Base-by-base conservation (phyloP, 1,139 yeast species). In the Hyphopichia buzzinii region DNA sequence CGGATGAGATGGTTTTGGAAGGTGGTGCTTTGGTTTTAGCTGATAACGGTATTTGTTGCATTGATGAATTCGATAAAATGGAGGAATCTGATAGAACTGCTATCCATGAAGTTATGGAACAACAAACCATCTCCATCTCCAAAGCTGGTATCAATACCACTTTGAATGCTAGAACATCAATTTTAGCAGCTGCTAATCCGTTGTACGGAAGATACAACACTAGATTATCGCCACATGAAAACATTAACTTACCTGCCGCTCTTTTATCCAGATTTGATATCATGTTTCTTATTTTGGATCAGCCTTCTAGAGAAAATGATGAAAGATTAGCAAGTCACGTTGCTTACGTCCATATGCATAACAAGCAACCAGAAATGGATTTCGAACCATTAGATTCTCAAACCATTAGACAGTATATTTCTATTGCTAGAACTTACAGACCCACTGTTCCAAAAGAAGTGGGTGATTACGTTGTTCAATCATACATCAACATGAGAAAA, bases 61-160 rank as follows among this genome's bases (percentile, higher is more conserved):
- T 92, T 57, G 99, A 92, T 77, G 99, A 92, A 68, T 92, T 92
- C 58, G 99, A 92, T 64, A 92, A 92, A 67, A 94, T 94, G 99
- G 97, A 90, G 57, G 99, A 94, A 59, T 67, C 77, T 42, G 98
- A 94, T 62, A 77, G 99, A 58, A 92, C 98, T 0, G 97, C 98
- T 4, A 94, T 94, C 55, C 98, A 92, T 63, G 98, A 92, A 71
- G 99, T 94, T 30, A 94, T 94, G 99, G 99, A 94, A 68, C 99
- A 94, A 61, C 98, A 94, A 64, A 94, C 98, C 2, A 92, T 94
- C 44, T 87, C 96, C 22, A 94, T 94, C 42, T 86, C 97, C 32
- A 94, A 94, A 62, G 99, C 98, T 3, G 99, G 99, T 48, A 92
- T 94, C 49, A 87, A 95, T 46, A 94, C 99, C 6, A 89, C 97